phyloP scores from a whole-genome alignment of 2,329 filamentous ascomycete genomes.

The Aspergillus pseudoglaucus region DNA sequence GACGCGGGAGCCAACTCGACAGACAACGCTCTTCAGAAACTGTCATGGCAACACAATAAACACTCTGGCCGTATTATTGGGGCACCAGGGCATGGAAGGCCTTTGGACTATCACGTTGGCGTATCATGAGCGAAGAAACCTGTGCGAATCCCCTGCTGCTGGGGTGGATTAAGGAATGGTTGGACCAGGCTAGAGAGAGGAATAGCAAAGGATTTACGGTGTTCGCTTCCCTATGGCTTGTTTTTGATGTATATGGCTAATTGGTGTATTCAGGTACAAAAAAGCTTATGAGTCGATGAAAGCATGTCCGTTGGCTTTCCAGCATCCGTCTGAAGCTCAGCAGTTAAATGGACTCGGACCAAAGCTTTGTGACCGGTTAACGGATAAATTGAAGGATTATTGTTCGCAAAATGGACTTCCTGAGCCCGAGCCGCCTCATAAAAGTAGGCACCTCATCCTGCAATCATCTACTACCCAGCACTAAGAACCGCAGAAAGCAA shows the following conservation, averaged over 20 bases:
- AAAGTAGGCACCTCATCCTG: constrained; percentile 19
- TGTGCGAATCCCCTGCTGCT: constrained; percentile 67
- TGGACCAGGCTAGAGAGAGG: constrained; percentile 60
- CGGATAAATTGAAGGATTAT: constrained; percentile 49
- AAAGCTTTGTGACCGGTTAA: constrained; percentile 64
- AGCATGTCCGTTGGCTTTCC: constrained; percentile 63
- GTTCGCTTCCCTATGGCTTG: constrained; percentile 21
- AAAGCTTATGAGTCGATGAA: constrained; percentile 72
- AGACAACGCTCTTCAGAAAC: constrained; percentile 1
- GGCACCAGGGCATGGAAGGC: background rate
- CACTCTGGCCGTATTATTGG: constrained; percentile 1
- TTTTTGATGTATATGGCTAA: background rate
- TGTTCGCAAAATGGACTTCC: constrained; percentile 62
- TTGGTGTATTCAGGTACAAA: constrained; percentile 51
- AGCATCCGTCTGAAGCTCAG: constrained; percentile 66
- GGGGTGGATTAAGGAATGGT: constrained; percentile 70
- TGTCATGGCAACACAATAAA: constrained; percentile 13
- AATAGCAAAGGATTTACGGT: constrained; percentile 62
- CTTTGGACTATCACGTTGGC: background rate
- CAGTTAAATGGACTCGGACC: constrained; percentile 68
- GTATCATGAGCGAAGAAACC: constrained; percentile 26
- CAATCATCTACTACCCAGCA: background rate
- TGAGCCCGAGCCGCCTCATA: constrained; percentile 55
- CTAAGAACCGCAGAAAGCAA: constrained; percentile 21
- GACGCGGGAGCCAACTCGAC: constrained; percentile 2